Base-by-base conservation (phyloP, 2,329 filamentous ascomycete genomes). In the Calonectria ilicicola region DNA sequence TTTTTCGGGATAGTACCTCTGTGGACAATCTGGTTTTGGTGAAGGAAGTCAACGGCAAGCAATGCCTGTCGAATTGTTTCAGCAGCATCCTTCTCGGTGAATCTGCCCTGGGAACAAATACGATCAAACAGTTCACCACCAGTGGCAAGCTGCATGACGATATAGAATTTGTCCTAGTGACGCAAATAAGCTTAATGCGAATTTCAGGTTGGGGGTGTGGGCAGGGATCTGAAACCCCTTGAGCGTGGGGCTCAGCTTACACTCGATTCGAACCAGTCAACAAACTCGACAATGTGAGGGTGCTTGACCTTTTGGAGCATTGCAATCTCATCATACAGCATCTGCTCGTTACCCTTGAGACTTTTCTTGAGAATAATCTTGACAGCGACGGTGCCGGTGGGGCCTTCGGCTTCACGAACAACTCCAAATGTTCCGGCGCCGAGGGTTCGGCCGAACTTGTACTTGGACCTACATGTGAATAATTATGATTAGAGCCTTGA, bases 301-400 rank as follows among this genome's bases (percentile, higher is more conserved):
- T 99, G 97, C 82, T 95, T 91, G 82, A 99, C 91, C 72, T 91
- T 91, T 86, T 98, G 95, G 76, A 99, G 90, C 91, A 99, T 95
- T 77, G 95, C 91, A 80, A 99, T 89, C 87, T 99, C 97, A 84
- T 99, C 97, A 84, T 98, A 97, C 46, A 99, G 97, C 97, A 99
- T 99, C 84, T 93, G 92, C 88, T 99, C 97, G 81, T 98, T 98
- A 76, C 96, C 96, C 84, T 96, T 97, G 83, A 99, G 96, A 85
- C 98, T 98, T 88, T 98, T 98, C 91, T 99, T 99, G 81, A 98
- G 88, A 84, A 99, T 99, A 83, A 99, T 98, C 90, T 99, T 99
- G 85, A 98, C 91, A 47, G 97, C 97, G 73, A 98, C 96, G 88
- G 98, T 91, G 83, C 95, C 95, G 21, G 90, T 89, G 51, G 93